Conservation (phyloP, 345 rosid genomes). For the Stellera chamaejasme region DNA sequence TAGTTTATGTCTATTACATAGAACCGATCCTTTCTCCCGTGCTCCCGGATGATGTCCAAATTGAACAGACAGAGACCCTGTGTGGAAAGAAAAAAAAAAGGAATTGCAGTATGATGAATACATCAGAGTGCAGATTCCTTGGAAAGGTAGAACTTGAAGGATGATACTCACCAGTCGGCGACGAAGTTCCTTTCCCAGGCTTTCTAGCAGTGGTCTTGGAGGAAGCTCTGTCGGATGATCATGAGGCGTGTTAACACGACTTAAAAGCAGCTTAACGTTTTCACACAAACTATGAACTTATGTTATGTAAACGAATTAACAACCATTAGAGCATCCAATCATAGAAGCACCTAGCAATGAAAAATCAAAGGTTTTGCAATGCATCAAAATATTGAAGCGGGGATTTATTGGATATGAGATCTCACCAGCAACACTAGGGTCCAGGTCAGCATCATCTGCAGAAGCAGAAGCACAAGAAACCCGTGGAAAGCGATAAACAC, state of each 20-base stretch:
- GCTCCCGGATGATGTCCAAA: conserved; percentile 73
- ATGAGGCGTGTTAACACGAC: conserved; percentile 1
- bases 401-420: neutral
- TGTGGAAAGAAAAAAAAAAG: conserved; percentile 2
- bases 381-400: neutral
- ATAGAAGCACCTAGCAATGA: neutral
- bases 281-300: neutral
- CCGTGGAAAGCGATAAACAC: conserved; percentile 52
- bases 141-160: neutral
- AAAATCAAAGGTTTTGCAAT: neutral
- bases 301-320: neutral
- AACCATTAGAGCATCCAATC: neutral
- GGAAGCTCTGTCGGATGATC: conserved; percentile 58
- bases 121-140: neutral
- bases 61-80: conserved; percentile 76
- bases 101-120: neutral
- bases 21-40: conserved; percentile 54
- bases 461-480: conserved; percentile 70
- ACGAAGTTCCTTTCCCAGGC: conserved; percentile 70
- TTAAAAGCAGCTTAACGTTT: neutral
- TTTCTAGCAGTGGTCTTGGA: conserved; percentile 65
- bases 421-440: conserved; percentile 53
- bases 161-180: conserved; percentile 38
- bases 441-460: conserved; percentile 62
- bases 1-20: conserved; percentile 80